Evolutionary conservation across 805 yeast species (phyloP).

Genomic region (Cyberlindnera saturnus): DNA sequence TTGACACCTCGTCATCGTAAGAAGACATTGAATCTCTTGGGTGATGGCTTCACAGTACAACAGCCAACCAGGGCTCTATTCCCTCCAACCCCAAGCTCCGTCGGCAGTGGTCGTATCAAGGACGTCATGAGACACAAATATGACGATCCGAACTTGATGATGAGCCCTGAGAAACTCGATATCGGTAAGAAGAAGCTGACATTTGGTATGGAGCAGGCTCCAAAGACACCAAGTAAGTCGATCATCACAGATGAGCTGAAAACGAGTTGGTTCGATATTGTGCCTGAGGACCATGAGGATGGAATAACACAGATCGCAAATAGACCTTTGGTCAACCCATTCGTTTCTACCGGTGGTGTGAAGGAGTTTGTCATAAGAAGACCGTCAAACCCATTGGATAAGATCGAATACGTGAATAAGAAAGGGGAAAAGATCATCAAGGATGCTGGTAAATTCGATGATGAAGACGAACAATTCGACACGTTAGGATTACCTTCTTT

Average conservation of each 20-base stretch:
- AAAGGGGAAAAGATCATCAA: slow-evolving; percentile 26
- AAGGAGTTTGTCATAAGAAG: slow-evolving; percentile 9
- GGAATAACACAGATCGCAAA: slow-evolving; percentile 18
- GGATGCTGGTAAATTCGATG: slow-evolving; percentile 9
- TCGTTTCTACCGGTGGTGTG: slow-evolving; percentile 5
- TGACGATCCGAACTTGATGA: no score
- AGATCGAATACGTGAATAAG: slow-evolving; percentile 28
- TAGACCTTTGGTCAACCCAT: slow-evolving; percentile 18
- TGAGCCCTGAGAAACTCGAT: no score
- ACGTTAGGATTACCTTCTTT: background rate
- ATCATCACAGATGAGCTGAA: slow-evolving; percentile 28
- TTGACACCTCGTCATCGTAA: slow-evolving; percentile 21
- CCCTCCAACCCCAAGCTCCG: slow-evolving; percentile 26
- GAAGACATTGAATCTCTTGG: slow-evolving; percentile 7
- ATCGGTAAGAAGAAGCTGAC: slow-evolving; percentile 10
- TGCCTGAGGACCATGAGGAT: slow-evolving; percentile 8
- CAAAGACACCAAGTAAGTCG: slow-evolving; percentile 29
- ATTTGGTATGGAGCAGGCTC: slow-evolving; percentile 7
- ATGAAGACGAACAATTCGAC: slow-evolving; percentile 3
- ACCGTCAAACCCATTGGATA: slow-evolving; percentile 14
- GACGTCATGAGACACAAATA: background rate
- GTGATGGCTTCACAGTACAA: slow-evolving; percentile 5
- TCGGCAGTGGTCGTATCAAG: slow-evolving; percentile 23
- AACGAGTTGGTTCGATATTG: slow-evolving; percentile 28
- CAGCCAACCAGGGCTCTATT: slow-evolving; percentile 17